These are phyloP conservation scores for Melaleuca quinquenervia DNA, from an alignment of 345 rosid species.

Conservation along the genomic window DNA sequence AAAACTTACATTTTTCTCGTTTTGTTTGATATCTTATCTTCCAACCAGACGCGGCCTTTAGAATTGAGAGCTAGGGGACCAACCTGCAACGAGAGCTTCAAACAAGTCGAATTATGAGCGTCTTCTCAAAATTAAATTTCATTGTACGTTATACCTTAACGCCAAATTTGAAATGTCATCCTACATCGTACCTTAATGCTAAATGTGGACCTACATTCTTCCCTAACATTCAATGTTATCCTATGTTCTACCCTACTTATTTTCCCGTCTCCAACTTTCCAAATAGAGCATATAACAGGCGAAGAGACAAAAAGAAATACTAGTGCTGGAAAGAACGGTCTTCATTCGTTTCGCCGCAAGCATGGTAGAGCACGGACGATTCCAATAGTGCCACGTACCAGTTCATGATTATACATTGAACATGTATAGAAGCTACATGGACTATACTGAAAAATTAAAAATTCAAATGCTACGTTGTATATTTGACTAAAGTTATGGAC, in stretches of 20 bases:
- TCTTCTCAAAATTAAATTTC: not conserved
- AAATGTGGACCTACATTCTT: not conserved
- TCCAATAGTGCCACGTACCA: not conserved
- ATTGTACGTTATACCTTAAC: not conserved
- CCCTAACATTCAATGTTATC: not conserved
- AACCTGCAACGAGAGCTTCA: not conserved
- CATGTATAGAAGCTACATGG: too few relatives aligned
- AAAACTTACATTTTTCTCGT: not conserved
- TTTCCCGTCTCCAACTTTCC: not conserved
- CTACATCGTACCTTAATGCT: not conserved
- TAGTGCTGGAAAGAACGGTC: not conserved
- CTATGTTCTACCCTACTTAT: not conserved
- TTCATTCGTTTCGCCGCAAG: not conserved
- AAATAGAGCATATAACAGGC: not conserved
- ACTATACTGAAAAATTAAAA: too few relatives aligned
- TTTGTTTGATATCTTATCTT: not conserved
- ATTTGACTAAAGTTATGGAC: too few relatives aligned
- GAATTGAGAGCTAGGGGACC: not conserved
- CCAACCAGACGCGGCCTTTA: not conserved
- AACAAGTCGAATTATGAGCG: not conserved
- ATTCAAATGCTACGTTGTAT: too few relatives aligned
- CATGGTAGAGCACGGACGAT: not conserved
- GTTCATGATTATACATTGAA: not conserved
- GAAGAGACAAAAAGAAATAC: not conserved
- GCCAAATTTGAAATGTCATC: too few relatives aligned